Percentiles rank a stretch among this genome's conserved stretches.
phyloP scores from a whole-genome alignment of 2,329 filamentous ascomycete genomes.

The Penicillium sp. region DNA sequence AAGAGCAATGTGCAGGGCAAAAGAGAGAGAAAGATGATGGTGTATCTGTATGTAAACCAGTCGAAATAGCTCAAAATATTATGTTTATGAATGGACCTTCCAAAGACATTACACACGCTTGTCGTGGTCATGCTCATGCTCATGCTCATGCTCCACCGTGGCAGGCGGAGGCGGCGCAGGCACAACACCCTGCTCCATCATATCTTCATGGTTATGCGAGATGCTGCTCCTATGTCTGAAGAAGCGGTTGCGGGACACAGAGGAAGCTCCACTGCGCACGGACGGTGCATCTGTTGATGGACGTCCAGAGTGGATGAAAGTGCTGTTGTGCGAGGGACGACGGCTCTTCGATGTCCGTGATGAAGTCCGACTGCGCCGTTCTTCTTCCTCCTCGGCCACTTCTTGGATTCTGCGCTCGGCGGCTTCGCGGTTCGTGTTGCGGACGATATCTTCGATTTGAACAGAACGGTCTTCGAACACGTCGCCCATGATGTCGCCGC shows the following conservation, averaged over 20 bases:
- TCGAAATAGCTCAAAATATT: not conserved
- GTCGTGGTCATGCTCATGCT: not conserved
- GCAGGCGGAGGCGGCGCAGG: slow-evolving; percentile 3
- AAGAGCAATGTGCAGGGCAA: not conserved
- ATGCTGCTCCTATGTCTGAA: slow-evolving; percentile 50
- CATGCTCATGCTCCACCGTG: not conserved
- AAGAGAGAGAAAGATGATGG: not conserved
- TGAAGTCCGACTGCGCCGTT: slow-evolving; percentile 26
- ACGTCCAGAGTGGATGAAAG: slow-evolving; percentile 25
- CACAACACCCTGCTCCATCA: slow-evolving; percentile 50
- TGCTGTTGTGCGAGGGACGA: slow-evolving; percentile 25
- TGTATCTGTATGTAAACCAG: not conserved
- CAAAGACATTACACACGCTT: not conserved
- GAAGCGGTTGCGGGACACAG: slow-evolving; percentile 59
- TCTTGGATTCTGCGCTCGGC: slow-evolving; percentile 41
- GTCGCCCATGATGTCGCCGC: slow-evolving; percentile 61
- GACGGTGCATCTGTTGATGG: slow-evolving; percentile 31
- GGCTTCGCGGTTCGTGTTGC: slow-evolving; percentile 39
- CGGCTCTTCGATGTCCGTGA: slow-evolving; percentile 15
- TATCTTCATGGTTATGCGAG: slow-evolving; percentile 35
- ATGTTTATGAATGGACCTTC: not conserved
- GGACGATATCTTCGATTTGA: slow-evolving; percentile 43
- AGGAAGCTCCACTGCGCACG: slow-evolving; percentile 32
- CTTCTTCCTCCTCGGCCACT: slow-evolving; percentile 32
- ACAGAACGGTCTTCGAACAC: slow-evolving; percentile 58